Evolutionary conservation across 169 alveolate genomes (phyloP).

Genomic region (Cryptosporidium bovis): DNA sequence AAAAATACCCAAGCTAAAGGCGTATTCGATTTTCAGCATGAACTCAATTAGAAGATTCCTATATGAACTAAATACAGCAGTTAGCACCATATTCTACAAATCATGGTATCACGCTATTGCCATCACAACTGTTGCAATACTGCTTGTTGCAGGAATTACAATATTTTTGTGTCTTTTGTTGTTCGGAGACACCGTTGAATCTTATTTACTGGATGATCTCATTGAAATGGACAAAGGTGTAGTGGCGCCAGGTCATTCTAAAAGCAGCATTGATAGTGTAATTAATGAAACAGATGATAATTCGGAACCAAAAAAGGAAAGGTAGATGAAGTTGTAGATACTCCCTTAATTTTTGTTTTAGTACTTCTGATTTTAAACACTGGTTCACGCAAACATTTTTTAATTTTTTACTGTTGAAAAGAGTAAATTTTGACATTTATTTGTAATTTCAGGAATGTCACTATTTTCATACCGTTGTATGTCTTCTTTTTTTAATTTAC

Average conservation of each 20-base stretch:
- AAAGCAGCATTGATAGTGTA: background rate
- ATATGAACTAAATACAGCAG: constrained; percentile 35
- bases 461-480: background rate
- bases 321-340: background rate
- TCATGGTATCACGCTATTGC: constrained; percentile 63
- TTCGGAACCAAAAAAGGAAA: constrained; percentile 30
- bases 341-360: background rate
- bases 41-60: constrained; percentile 45
- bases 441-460: background rate
- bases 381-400: too few relatives aligned
- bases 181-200: constrained; percentile 69
- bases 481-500: background rate
- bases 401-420: too few relatives aligned
- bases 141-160: constrained; percentile 53
- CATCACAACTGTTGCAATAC: constrained; percentile 6
- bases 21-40: constrained; percentile 53
- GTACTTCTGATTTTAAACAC: background rate
- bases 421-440: too few relatives aligned
- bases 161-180: constrained; percentile 31
- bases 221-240: constrained; percentile 24
- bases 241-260: constrained; percentile 26
- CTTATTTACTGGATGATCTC: constrained; percentile 35
- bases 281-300: constrained; percentile 15
- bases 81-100: constrained; percentile 44
- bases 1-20: constrained; percentile 34